Base-by-base conservation (phyloP, 371 early-diverging fungal species). In the Parasitella parasitica region DNA sequence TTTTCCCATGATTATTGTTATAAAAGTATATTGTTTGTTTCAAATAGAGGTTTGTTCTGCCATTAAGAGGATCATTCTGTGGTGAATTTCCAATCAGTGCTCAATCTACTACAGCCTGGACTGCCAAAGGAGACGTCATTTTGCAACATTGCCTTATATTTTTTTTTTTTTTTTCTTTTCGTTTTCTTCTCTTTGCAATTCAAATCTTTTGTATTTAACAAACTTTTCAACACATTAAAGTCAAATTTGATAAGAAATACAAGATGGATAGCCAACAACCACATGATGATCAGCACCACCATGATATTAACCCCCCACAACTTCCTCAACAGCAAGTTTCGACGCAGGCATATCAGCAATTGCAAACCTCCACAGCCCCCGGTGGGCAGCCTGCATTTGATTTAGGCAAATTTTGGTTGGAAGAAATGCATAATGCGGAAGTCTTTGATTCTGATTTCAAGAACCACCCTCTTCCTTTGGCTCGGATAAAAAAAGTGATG, bases 401-500 rank as follows among this genome's bases (percentile, higher is more conserved):
- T 50, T 60, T 78, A 11, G 61, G 50, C 8, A 74, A 75, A 27
- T 81, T 81, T 22, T 81, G 81, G 81, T 66, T 70, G 53, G 81
- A 81, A 28, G 72, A 81, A 48, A 54, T 78, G 61, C 32, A 35
- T 39, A 59, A 59, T 13, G 77, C 74, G 7, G 78, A 75, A 11
- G 39, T 57, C 6, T 73, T 72, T 59, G 73, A 78, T 41, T 71
- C 78, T 34, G 97, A 97, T 70, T 96, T 94, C 76, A 98, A 97
- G 76, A 83, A 86, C 27, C 95, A 99, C 65, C 86, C 90, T 30
- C 75, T 99, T 59, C 99, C 99, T 5, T 76, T 99, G 52, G 99
- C 99, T 22, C 81, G 99, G 22, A 98, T 99, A 64, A 99, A 99
- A 73, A 96, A 99, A 73, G 96, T 99, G 41, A 99, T 99, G 99